Conservation (phyloP, 1,139 yeast species). For the Zygoascus sp. region DNA sequence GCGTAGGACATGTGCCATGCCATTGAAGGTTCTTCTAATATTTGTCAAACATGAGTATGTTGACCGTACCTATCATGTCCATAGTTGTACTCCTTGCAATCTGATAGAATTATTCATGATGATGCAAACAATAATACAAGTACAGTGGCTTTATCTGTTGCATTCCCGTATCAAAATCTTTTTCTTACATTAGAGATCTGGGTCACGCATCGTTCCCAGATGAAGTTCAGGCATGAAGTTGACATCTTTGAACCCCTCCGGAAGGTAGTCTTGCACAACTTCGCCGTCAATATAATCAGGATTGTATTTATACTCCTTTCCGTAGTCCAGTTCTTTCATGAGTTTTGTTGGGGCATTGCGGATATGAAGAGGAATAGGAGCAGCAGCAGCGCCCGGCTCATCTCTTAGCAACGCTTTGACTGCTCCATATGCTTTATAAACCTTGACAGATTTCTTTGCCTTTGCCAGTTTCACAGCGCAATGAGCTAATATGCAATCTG, state of each 20-base stretch:
- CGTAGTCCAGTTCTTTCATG: slow-evolving; percentile 86
- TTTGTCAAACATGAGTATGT: not conserved
- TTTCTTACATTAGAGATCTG: too few species aligned
- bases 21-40: not conserved
- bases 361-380: slow-evolving; percentile 50
- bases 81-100: not conserved
- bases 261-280: slow-evolving; percentile 56
- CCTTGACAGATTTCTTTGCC: slow-evolving; percentile 80
- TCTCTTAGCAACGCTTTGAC: slow-evolving; percentile 56
- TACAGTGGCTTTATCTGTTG: not conserved
- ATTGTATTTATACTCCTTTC: slow-evolving; percentile 79
- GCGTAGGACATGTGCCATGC: not conserved
- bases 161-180: too few species aligned
- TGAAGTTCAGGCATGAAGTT: slow-evolving; percentile 42
- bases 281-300: slow-evolving; percentile 71
- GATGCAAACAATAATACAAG: not conserved
- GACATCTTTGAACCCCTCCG: slow-evolving; percentile 27
- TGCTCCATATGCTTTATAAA: slow-evolving; percentile 70
- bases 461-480: slow-evolving; percentile 84
- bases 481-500: slow-evolving; percentile 84
- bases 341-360: slow-evolving; percentile 90
- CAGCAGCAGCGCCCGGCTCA: slow-evolving; percentile 56
- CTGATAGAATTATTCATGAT: not conserved
- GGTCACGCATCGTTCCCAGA: slow-evolving; percentile 29
- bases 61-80: not conserved